Percentiles rank a stretch among this genome's conserved stretches.
Conservation (phyloP, 148 eudicot genomes). For the Salicornia ramosissima region DNA sequence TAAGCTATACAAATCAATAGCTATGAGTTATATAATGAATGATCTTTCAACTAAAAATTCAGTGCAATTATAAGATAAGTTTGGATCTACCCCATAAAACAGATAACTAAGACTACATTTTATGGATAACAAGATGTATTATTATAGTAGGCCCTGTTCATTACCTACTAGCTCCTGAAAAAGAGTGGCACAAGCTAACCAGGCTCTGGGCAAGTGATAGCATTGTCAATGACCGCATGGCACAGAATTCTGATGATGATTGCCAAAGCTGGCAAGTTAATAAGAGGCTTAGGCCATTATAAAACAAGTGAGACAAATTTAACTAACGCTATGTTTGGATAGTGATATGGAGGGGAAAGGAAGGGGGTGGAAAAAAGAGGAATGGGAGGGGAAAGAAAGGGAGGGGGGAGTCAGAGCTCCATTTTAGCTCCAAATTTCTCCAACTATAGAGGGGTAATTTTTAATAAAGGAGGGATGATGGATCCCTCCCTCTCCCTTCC, state of each 20-base stretch:
- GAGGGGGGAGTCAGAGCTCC: too few relatives aligned
- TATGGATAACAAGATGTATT: conserved; percentile 1
- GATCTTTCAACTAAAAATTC: too few relatives aligned
- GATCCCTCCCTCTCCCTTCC: too few relatives aligned
- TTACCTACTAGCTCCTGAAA: conserved; percentile 81
- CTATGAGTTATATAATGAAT: not conserved
- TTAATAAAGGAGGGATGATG: too few relatives aligned
- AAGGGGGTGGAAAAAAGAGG: too few relatives aligned
- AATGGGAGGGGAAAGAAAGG: too few relatives aligned
- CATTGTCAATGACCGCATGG: conserved; percentile 82
- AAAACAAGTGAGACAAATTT: conserved; percentile 8
- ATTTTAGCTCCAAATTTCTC: too few relatives aligned
- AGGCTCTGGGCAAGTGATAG: conserved; percentile 86
- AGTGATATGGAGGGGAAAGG: too few relatives aligned
- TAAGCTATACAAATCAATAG: too few relatives aligned
- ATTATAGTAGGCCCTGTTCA: not conserved
- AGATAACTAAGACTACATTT: not conserved
- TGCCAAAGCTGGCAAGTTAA: conserved; percentile 86
- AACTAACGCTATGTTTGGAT: too few relatives aligned
- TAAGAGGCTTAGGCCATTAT: conserved; percentile 26
- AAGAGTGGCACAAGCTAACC: conserved; percentile 69
- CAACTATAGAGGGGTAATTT: too few relatives aligned
- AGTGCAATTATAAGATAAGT: not conserved
- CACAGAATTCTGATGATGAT: conserved; percentile 92
- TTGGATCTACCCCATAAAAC: not conserved